Base-by-base conservation (phyloP, 2,329 filamentous ascomycete species). In the Neonectria ditissima region DNA sequence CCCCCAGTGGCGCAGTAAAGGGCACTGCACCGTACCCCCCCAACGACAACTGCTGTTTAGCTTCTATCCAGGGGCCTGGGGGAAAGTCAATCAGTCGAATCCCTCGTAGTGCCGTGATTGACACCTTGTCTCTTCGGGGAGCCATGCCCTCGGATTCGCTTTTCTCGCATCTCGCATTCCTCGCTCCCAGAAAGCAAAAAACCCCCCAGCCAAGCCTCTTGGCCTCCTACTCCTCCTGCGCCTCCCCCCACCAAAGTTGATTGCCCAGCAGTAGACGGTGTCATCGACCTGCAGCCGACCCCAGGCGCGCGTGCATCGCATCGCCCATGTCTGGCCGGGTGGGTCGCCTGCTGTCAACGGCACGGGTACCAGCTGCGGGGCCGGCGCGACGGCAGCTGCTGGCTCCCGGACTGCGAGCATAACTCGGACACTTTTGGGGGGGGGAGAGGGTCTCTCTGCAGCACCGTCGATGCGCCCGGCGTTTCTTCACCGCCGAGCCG, bases 141-240 rank as follows among this genome's bases (percentile, higher is more conserved):
- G 26, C 20, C 57, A 41, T 43, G n/a, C 41, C 59, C 59, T 62
- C 54, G 59, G 59, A 53, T 48, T 57, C 59, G 59, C 59, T 41
- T 57, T 61, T 56, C 53, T 56, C 53, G 45, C 34, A 47, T 53
- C 13, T 30, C 47, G 55, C 39, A 41, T 48, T 26, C 24, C 45
- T 30, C 43, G 32, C 8, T 10, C 14, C 14, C 39, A 4, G 24
- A 4, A 26, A 6, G n/a, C 20, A 18, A 28, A n/a, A 24, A n/a
- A n/a, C n/a, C n/a, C n/a, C 28, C 18, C 39, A 32, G 13, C 16
- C 32, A 43, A 47, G 18, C 43, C n/a, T n/a, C n/a, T n/a, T n/a
- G n/a, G n/a, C n/a, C n/a, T n/a, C n/a, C n/a, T n/a, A n/a, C n/a
- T n/a, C n/a, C n/a, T n/a, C n/a, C n/a, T n/a, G n/a, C n/a, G n/a